Evolutionary conservation across 2,329 filamentous ascomycete genomes (phyloP), one percentile per base, ranked within the genome.

Genomic region (Pyrenophora tritici-repentis): DNA sequence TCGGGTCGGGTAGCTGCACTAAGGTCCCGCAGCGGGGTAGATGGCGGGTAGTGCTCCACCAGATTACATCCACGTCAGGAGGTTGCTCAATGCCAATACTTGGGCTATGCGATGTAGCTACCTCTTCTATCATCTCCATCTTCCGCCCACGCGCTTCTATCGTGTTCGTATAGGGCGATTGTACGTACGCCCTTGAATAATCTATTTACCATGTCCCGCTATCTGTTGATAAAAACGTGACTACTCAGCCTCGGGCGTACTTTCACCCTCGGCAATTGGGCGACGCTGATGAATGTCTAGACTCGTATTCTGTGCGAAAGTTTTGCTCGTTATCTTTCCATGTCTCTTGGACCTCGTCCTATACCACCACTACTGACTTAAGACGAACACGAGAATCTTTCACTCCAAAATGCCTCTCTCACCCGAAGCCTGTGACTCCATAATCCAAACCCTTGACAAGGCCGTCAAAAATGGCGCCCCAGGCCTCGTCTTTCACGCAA

Each of bases 401-500:
- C 8, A 1, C 29, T 18, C 16, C 31, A 53, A 6, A 2, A 74
- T 74, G 72, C 57, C 70, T 53, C 55, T 73, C 40, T 67, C 62
- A 16, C 38, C 62, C 2, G 43, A 73, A 56, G 59, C 65, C 24
- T 44, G 62, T 2, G 55, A 71, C 18, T 63, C 53, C 14, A 71
- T 78, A 10, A 73, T 76, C 50, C 61, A 66, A 37, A 66, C 73
- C 10, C 66, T 78, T 12, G 63, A 72, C 46, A 58, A 50, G 10
- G 60, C 58, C 3, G 66, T 65, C 13, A 62, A 63, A 12, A 64
- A 68, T 31, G 70, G 75, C n/a, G 58, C 76, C 7, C 69, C 76
- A 2, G 78, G 77, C 14, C 55, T 79, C 2, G 75, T 78, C 22
- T 78, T 79, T 55, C 64, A 74, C n/a, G 75, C 76, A 6, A 65